phyloP scores from a whole-genome alignment of 2,329 filamentous ascomycete species.

The Beauveria sp. region DNA sequence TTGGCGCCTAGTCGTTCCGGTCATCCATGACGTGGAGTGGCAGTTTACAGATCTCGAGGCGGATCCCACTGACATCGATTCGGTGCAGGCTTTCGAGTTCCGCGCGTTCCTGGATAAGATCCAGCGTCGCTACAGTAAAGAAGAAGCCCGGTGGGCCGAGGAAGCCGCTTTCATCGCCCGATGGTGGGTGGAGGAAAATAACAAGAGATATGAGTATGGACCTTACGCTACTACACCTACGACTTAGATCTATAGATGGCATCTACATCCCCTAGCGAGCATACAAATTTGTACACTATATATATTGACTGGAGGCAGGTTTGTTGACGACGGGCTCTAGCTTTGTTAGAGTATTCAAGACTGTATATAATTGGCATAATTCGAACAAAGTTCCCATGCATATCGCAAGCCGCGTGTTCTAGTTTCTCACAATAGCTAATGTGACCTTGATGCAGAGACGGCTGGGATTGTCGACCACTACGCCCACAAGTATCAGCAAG shows the following conservation, averaged over 20 bases:
- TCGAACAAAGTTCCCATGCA: neutral
- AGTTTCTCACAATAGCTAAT: neutral
- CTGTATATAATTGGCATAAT: neutral
- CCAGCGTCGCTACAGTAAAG: neutral
- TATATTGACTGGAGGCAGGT: neutral
- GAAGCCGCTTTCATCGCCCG: conserved; percentile 25
- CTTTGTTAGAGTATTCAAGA: neutral
- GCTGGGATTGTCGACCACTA: conserved; percentile 3
- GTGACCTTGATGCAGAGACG: conserved; percentile 10
- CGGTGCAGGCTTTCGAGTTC: conserved; percentile 10
- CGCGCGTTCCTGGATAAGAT: neutral
- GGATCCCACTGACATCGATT: conserved; percentile 8
- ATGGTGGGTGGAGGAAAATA: conserved; percentile 30
- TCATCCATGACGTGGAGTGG: conserved; percentile 16
- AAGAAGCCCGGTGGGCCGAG: conserved; percentile 13
- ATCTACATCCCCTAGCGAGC: conserved; percentile 6
- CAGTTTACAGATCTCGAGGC: conserved; percentile 7
- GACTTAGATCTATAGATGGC: neutral
- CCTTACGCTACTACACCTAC: conserved; percentile 3
- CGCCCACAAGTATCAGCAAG: neutral
- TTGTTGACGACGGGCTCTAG: neutral
- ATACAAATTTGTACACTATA: neutral
- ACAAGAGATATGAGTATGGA: conserved; percentile 27
- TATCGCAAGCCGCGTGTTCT: neutral
- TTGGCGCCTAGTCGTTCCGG: conserved; percentile 20